phyloP scores from a whole-genome alignment of 2,329 filamentous ascomycete species.

The Rutstroemia sp. region DNA sequence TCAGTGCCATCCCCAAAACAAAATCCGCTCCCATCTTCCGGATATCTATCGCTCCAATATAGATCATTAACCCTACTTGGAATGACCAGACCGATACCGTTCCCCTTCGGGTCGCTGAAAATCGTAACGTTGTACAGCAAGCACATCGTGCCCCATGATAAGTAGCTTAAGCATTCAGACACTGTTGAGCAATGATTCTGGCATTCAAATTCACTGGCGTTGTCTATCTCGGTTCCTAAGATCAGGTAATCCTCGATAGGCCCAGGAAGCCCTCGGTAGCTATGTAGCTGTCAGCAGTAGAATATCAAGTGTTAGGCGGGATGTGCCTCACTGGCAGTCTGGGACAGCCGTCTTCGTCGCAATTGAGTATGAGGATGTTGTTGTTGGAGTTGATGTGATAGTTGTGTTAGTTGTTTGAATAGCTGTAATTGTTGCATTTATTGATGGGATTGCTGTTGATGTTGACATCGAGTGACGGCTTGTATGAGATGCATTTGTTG shows the following conservation, averaged over 20 bases:
- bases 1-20: neutral
- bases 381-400: no score
- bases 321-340: neutral
- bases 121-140: neutral
- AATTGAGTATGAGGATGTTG: no score
- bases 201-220: neutral
- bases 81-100: neutral
- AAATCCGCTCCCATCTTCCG: neutral
- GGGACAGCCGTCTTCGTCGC: neutral
- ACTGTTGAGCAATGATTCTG: neutral
- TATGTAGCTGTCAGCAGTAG: neutral
- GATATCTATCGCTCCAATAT: conserved; percentile 1
- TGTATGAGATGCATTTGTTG: no score
- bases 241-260: neutral
- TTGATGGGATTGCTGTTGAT: no score
- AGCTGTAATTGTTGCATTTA: no score
- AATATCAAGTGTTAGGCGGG: neutral
- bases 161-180: neutral
- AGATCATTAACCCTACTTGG: neutral
- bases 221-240: neutral
- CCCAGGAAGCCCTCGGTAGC: neutral
- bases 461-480: no score
- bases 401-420: no score
- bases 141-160: neutral
- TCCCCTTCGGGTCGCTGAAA: neutral